Base-by-base conservation (phyloP, 1,284 basidiomycete species). In the Cutaneotrichosporon mucoides region DNA sequence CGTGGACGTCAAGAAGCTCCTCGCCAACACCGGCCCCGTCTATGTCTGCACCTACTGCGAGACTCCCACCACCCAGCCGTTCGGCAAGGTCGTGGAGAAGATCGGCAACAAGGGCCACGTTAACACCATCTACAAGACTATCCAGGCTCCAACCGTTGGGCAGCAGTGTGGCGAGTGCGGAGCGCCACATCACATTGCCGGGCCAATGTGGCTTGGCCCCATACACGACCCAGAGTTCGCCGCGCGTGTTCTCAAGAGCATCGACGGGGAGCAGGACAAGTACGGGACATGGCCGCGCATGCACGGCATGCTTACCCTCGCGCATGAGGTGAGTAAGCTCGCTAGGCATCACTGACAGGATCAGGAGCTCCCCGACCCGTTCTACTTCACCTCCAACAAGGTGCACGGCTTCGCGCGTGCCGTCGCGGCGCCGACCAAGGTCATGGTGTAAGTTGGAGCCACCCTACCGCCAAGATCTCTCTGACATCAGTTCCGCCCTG, bases 181-280 rank as follows among this genome's bases (percentile, higher is more conserved):
- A 13, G 85, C 84, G 8, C 78, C 78, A 10, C 79, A 90, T 68
- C 89, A 92, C 77, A 89, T 91, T 35, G 92, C 90, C 16, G 95
- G 95, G 0, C 95, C 95, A 0, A 94, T 99, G 90, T 99, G 95
- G 95, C 85, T 89, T 12, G 94, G 89, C 1, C 84, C 88, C 0
- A 79, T 99, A 24, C 95, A 99, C 70, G 84, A 94, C 71, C 71
- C 79, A 1, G 80, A 79, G 0, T 99, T 98, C 69, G 84, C 92
- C 35, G 73, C 79, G 9, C 84, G 85, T 62, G 85, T 95, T 7
- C 79, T 98, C n/a, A 79, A 83, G 34, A 88, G 91, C 67, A 80
- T 96, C 7, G 73, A 79, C 7, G 61, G 63, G 13, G 68, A 74
- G 51, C 84, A 89, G 64, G 77, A 70, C 12, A 84, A 85, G 61